Evolutionary conservation across 192 early-diverging fungal genomes (phyloP).

Genomic region (Rhizoclosmatium globosum): DNA sequence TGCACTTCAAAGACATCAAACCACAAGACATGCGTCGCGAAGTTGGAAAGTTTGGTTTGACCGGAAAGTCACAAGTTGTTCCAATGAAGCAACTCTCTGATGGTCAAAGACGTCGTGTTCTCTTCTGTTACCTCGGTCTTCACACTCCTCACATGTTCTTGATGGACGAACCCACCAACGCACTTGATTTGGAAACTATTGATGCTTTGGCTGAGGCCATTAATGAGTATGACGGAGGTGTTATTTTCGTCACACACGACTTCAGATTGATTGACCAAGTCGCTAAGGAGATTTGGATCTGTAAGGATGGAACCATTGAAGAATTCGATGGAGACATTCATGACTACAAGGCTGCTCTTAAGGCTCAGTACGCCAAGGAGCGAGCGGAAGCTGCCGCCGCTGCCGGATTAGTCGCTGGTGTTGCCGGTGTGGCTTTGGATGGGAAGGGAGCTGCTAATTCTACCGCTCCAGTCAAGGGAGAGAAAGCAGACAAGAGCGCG

Average conservation of each 20-base stretch:
- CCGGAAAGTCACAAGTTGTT: constrained; percentile 90
- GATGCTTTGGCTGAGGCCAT: constrained; percentile 96
- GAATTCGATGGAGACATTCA: constrained; percentile 53
- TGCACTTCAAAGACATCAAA: constrained; percentile 77
- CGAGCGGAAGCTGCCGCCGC: constrained; percentile 42
- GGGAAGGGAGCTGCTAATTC: neutral
- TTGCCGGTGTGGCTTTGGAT: neutral
- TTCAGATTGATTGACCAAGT: constrained; percentile 68
- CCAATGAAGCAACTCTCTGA: constrained; percentile 90
- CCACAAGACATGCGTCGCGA: constrained; percentile 88
- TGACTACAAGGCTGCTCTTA: constrained; percentile 51
- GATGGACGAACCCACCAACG: constrained; percentile 51
- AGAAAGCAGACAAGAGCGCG: neutral
- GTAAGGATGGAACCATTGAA: constrained; percentile 49
- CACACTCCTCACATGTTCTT: constrained; percentile 92
- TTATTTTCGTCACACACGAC: constrained; percentile 98
- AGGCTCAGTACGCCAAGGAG: constrained; percentile 46
- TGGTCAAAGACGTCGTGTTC: constrained; percentile 93
- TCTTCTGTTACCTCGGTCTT: constrained; percentile 93
- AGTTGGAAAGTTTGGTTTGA: constrained; percentile 94
- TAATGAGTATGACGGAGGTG: constrained; percentile 93
- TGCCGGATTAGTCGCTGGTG: neutral
- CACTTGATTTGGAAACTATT: constrained; percentile 69
- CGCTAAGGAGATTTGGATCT: constrained; percentile 58
- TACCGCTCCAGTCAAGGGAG: neutral